Evolutionary conservation across 768 basidiomycete genomes (phyloP), one percentile per base, ranked within the genome.

Genomic region (Russula lepida): DNA sequence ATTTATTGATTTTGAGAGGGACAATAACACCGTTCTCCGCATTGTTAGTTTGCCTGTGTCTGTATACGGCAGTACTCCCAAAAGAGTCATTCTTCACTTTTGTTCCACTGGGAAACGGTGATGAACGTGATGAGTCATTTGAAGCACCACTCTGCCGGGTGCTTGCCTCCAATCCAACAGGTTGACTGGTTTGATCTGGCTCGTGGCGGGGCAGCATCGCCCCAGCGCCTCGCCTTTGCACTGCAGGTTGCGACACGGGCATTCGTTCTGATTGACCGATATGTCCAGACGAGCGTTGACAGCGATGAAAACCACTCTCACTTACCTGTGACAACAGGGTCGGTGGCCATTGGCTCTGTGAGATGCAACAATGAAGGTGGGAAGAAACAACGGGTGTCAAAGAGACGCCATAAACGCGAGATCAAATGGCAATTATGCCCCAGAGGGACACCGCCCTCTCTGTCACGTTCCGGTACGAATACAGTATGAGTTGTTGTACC

Each of bases 181-280:
- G 65, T 54, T 71, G 71, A 25, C 68, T 70, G 63, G 83, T 78
- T 58, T 79, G 73, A 59, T 81, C 73, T 8, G 84, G 82, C 67
- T 82, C 77, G 73, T 83, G 84, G 69, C 82, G 80, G 21, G 78
- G 78, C 54, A 81, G 69, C 63, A 80, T 78, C 50, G 72, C 70
- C 51, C 80, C 78, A 32, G 77, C 74, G 48, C 81, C 79, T 54
- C 68, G 69, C 43, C 73, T 71, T 9, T 66, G 62, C 25, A 67
- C 33, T 44, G 49, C 67, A 41, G 71, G 69, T 46, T 72, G 69
- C 52, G 63, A 48, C 9, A n/a, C 11, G 7, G 54, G 48, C 5
- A 44, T 49, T 1, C 28, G 30, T n/a, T 56, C 59, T 55, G 25
- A 55, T 32, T 12, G 28, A 50, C 21, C 37, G 35, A 55, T 30